Conservation (phyloP, 2,329 filamentous ascomycete species). For the Aspergillus pseudoviridinutans region DNA sequence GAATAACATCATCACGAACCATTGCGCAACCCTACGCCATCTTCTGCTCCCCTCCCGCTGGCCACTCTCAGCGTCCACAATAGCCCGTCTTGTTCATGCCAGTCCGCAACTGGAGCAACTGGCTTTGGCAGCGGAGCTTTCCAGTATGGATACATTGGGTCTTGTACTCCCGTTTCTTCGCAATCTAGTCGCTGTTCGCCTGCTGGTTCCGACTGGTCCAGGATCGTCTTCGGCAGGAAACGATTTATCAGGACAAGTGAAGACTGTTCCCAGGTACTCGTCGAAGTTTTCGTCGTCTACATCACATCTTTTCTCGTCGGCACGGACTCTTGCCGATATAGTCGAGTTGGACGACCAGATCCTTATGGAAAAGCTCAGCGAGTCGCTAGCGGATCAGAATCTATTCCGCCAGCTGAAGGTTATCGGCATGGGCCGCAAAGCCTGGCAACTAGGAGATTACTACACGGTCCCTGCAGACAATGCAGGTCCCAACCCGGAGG, state of each 20-base stretch:
- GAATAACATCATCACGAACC: constrained; percentile 47
- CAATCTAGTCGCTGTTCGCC: constrained; percentile 37
- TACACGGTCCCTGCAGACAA: constrained; percentile 27
- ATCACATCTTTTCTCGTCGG: constrained; percentile 8
- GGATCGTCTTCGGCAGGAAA: constrained; percentile 6
- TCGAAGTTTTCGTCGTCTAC: neutral
- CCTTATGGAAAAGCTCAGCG: constrained; percentile 28
- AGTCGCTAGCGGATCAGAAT: constrained; percentile 29
- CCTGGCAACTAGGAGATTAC: constrained; percentile 34
- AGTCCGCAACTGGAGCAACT: constrained; percentile 59
- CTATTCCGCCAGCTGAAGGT: constrained; percentile 31
- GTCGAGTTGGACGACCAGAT: constrained; percentile 36
- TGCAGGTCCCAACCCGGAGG: constrained; percentile 2
- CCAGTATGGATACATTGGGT: constrained; percentile 36
- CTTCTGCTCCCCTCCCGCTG: constrained; percentile 56
- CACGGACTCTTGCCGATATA: constrained; percentile 29
- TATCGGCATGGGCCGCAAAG: constrained; percentile 38
- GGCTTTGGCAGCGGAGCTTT: constrained; percentile 46
- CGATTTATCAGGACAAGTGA: neutral
- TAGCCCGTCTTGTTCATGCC: constrained; percentile 50
- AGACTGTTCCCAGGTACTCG: neutral
- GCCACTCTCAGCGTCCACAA: constrained; percentile 46
- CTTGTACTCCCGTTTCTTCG: constrained; percentile 40
- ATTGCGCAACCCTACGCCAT: constrained; percentile 51
- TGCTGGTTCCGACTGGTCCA: constrained; percentile 35